phyloP scores from a whole-genome alignment of 2,329 filamentous ascomycete genomes.

The Pezicula carpinea region DNA sequence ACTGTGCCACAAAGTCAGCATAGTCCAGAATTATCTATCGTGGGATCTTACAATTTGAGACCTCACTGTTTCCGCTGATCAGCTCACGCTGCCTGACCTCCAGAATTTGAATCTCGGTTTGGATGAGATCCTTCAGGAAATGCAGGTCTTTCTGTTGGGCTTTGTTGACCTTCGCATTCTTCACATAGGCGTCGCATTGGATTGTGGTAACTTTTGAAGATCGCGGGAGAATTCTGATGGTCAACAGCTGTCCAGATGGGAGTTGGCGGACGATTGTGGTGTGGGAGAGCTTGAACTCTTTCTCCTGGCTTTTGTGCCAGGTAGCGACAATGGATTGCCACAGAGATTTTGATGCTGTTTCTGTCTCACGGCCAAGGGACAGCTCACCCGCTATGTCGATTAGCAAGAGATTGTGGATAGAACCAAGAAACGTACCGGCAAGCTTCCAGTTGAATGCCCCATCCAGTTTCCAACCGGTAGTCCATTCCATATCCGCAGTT shows the following conservation, averaged over 20 bases:
- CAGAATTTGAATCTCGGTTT: constrained; percentile 1
- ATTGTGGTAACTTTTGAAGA: constrained; percentile 3
- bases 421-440: constrained; percentile 13
- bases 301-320: neutral
- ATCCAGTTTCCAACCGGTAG: constrained; percentile 21
- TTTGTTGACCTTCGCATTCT: neutral
- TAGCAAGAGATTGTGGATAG: neutral
- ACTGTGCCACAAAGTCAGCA: neutral
- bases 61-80: neutral
- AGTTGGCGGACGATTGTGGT: neutral
- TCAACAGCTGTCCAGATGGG: neutral
- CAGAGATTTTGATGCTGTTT: neutral
- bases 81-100: constrained; percentile 1
- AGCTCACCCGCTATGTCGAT: constrained; percentile 2
- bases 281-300: neutral
- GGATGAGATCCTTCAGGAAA: neutral
- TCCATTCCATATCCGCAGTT: constrained; percentile 10
- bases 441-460: constrained; percentile 25
- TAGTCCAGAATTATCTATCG: neutral
- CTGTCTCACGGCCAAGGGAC: neutral
- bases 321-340: neutral
- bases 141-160: neutral
- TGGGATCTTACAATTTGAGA: neutral
- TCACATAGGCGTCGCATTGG: constrained; percentile 7
- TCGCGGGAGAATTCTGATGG: constrained; percentile 4